Evolutionary conservation across 2,329 filamentous ascomycete genomes (phyloP).

Genomic region (Stachybotrys chlorohalonatus): DNA sequence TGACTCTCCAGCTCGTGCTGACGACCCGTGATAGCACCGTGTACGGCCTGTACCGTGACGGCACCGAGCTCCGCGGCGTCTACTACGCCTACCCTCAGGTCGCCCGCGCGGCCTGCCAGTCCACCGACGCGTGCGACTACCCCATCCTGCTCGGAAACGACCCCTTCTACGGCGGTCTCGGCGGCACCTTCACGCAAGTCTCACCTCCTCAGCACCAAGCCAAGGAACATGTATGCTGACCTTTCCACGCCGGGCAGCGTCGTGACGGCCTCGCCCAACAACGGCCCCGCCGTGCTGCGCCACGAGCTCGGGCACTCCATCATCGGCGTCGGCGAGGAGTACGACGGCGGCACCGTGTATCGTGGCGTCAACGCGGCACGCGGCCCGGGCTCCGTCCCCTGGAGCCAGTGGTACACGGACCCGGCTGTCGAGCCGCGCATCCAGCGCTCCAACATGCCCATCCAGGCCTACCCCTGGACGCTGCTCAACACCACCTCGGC

Average conservation of each 20-base stretch:
- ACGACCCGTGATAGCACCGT: conserved; percentile 13
- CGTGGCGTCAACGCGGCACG: conserved; percentile 16
- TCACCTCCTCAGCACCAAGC: not conserved
- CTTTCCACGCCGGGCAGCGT: conserved; percentile 1
- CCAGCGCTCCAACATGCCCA: conserved; percentile 19
- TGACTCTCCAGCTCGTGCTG: not conserved
- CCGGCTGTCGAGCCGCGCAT: conserved; percentile 14
- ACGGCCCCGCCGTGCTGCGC: conserved; percentile 17
- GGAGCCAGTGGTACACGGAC: conserved; percentile 18
- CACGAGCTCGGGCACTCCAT: conserved; percentile 22
- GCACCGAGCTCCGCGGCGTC: conserved; percentile 20
- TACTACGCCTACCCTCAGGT: conserved; percentile 21
- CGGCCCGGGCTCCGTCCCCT: conserved; percentile 9
- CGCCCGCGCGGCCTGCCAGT: conserved; percentile 17
- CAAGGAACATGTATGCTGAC: not conserved
- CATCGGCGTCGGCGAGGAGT: conserved; percentile 19
- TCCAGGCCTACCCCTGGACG: conserved; percentile 21
- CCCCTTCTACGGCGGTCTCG: conserved; percentile 17
- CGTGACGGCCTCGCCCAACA: conserved; percentile 15
- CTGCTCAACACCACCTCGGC: conserved; percentile 15
- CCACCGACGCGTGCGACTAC: conserved; percentile 19
- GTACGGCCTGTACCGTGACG: conserved; percentile 19
- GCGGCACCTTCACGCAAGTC: conserved; percentile 14
- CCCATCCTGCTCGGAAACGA: conserved; percentile 21
- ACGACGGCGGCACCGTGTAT: conserved; percentile 17